phyloP scores from a whole-genome alignment of 1,284 basidiomycete species.

The Vanrija sp. region DNA sequence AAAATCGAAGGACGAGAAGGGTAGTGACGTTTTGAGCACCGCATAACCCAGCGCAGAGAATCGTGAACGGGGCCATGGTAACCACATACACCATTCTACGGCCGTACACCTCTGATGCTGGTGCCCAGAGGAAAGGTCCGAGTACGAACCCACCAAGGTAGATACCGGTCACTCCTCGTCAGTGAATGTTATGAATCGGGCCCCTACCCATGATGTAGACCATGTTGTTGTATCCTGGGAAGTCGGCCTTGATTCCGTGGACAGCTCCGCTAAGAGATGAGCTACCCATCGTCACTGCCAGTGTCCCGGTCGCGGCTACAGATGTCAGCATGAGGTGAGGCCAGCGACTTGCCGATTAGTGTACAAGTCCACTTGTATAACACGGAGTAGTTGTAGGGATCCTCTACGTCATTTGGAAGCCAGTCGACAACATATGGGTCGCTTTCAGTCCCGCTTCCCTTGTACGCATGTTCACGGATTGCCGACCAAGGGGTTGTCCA shows the following conservation, averaged over 20 bases:
- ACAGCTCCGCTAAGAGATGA: constrained; percentile 24
- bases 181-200: not conserved
- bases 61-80: constrained; percentile 45
- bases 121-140: constrained; percentile 32
- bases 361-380: constrained; percentile 35
- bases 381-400: constrained; percentile 26
- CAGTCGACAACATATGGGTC: constrained; percentile 47
- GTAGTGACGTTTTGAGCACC: constrained; percentile 46
- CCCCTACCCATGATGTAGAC: constrained; percentile 18
- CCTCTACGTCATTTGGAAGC: constrained; percentile 27
- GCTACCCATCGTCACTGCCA: constrained; percentile 20
- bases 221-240: constrained; percentile 16
- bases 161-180: constrained; percentile 13
- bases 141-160: constrained; percentile 15
- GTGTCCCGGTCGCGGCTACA: constrained; percentile 14
- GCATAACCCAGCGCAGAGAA: constrained; percentile 49
- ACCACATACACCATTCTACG: constrained; percentile 44
- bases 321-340: not conserved
- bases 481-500: constrained; percentile 7
- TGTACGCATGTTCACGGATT: constrained; percentile 3
- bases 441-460: constrained; percentile 37
- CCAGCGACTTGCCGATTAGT: constrained; percentile 7
- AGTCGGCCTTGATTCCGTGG: constrained; percentile 14
- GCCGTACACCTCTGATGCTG: constrained; percentile 35
- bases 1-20: constrained; percentile 50